phyloP scores from a whole-genome alignment of 23 red algal species.

The Gracilaria caudata region DNA sequence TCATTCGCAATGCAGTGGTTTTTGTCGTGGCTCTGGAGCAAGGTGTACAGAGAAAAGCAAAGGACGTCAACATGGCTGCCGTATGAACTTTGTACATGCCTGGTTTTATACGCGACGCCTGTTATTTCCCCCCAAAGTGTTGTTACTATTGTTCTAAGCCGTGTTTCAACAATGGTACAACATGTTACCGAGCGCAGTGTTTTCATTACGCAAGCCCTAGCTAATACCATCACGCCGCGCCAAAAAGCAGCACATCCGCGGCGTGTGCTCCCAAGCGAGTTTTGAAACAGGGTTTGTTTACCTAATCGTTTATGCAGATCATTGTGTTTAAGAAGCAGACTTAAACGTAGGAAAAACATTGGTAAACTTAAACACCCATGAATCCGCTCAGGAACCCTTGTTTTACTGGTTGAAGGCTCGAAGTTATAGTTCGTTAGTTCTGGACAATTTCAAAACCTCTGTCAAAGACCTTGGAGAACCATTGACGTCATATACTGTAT shows the following conservation, averaged over 20 bases:
- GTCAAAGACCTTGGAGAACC: neutral
- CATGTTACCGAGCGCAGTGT: conserved; percentile 15
- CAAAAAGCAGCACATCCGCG: neutral
- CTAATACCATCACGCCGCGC: conserved; percentile 23
- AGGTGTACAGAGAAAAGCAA: conserved; percentile 20
- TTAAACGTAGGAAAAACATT: no score
- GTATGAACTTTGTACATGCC: conserved; percentile 58
- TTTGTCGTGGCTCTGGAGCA: conserved; percentile 32
- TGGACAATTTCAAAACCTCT: neutral
- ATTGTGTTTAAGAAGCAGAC: conserved; percentile 9
- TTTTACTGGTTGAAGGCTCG: no score
- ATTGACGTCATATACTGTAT: neutral
- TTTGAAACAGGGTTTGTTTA: conserved; percentile 14
- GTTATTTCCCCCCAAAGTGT: conserved; percentile 4
- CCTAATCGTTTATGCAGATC: conserved; percentile 24
- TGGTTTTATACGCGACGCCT: neutral
- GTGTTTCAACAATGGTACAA: conserved; percentile 38
- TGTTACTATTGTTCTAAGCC: conserved; percentile 29
- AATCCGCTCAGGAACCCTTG: no score
- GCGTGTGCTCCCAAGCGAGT: conserved; percentile 22
- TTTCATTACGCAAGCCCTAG: conserved; percentile 35
- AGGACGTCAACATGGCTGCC: conserved; percentile 20
- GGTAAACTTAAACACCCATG: no score
- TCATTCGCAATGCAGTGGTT: conserved; percentile 2
- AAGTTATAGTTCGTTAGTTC: neutral